phyloP scores from a whole-genome alignment of 352 stramenopile genomes.

The Phytophthora hybrid region DNA sequence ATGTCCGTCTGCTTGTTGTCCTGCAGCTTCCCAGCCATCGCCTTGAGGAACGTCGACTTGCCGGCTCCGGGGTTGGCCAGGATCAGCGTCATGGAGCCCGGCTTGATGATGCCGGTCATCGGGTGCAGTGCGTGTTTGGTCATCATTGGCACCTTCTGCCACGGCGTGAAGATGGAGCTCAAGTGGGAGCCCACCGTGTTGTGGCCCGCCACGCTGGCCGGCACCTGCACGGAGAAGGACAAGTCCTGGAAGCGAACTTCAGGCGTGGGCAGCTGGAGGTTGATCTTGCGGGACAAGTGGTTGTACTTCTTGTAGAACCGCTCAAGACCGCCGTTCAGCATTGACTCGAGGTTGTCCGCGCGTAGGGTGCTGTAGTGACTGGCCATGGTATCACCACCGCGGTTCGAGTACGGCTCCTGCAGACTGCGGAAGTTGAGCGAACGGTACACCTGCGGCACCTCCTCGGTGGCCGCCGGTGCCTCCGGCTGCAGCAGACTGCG shows the following conservation, averaged over 20 bases:
- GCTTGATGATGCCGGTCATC: slow-evolving; percentile 74
- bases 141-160: slow-evolving; percentile 48
- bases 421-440: slow-evolving; percentile 74
- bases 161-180: slow-evolving; percentile 59
- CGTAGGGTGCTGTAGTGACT: slow-evolving; percentile 56
- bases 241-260: slow-evolving; percentile 85
- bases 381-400: slow-evolving; percentile 25
- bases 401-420: slow-evolving; percentile 62
- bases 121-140: slow-evolving; percentile 61
- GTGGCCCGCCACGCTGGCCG: slow-evolving; percentile 40
- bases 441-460: slow-evolving; percentile 66
- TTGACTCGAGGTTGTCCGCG: slow-evolving; percentile 71
- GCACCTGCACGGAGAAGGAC: slow-evolving; percentile 70
- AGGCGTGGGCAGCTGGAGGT: slow-evolving; percentile 40
- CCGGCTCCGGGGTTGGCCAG: slow-evolving; percentile 64
- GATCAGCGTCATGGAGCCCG: slow-evolving; percentile 40
- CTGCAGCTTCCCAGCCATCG: slow-evolving; percentile 67
- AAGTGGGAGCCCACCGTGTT: slow-evolving; percentile 63
- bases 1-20: slow-evolving; percentile 40
- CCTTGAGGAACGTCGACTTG: slow-evolving; percentile 79
- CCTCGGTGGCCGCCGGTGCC: slow-evolving; percentile 24
- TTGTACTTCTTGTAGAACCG: slow-evolving; percentile 89
- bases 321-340: slow-evolving; percentile 72
- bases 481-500: slow-evolving; percentile 41
- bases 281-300: slow-evolving; percentile 74